Conservation (phyloP, 345 rosid genomes). For the Arabidopsis suecica region DNA sequence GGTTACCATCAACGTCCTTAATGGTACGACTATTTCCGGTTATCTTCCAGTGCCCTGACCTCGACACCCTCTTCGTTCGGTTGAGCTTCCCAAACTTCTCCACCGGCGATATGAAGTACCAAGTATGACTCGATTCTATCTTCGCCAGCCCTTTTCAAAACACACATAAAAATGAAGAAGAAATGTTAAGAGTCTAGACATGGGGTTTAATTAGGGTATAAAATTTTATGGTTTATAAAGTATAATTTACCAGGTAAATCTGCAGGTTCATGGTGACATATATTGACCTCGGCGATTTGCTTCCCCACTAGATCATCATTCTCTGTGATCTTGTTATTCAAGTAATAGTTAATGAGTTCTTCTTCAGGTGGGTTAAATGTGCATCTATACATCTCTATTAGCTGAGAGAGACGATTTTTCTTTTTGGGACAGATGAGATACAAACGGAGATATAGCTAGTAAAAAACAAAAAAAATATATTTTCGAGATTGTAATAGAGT, state of each 20-base stretch:
- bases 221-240: background rate
- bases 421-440: too few relatives aligned
- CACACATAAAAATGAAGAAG: constrained; percentile 14
- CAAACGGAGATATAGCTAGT: too few relatives aligned
- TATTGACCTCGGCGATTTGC: constrained; percentile 38
- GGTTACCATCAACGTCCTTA: constrained; percentile 31
- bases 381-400: constrained; percentile 26
- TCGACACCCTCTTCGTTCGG: constrained; percentile 35
- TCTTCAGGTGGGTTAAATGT: constrained; percentile 46
- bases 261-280: constrained; percentile 35
- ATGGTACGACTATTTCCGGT: constrained; percentile 34
- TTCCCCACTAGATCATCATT: constrained; percentile 25
- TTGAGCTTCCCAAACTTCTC: constrained; percentile 38
- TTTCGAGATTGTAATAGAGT: background rate
- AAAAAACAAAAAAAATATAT: too few relatives aligned
- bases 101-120: constrained; percentile 42
- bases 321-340: constrained; percentile 36
- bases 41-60: constrained; percentile 43
- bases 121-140: constrained; percentile 36
- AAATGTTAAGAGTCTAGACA: background rate
- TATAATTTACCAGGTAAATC: constrained; percentile 29
- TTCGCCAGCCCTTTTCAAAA: constrained; percentile 35
- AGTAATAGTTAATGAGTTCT: constrained; percentile 35
- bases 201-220: background rate
- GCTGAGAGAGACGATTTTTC: background rate